Evolutionary conservation across 2,329 filamentous ascomycete genomes (phyloP).

Genomic region (Cadophora gregata): DNA sequence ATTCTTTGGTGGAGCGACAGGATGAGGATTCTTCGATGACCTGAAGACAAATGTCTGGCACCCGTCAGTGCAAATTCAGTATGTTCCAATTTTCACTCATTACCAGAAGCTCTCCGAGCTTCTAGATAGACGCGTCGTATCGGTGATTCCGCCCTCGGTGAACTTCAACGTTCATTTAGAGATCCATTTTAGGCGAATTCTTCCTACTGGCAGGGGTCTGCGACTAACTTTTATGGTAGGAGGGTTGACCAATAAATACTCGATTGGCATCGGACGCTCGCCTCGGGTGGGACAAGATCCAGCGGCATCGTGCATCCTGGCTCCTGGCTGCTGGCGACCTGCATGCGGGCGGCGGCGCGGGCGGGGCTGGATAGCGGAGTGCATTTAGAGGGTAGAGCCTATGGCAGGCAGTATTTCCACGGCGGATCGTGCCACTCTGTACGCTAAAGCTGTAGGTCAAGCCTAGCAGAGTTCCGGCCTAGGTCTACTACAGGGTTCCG

Average conservation of each 20-base stretch:
- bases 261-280: conserved; percentile 7
- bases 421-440: not conserved
- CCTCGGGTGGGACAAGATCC: conserved; percentile 1
- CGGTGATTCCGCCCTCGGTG: not conserved
- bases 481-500: not conserved
- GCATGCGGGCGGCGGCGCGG: not conserved
- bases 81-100: not conserved
- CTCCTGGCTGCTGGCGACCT: too few relatives aligned
- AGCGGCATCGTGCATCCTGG: not conserved
- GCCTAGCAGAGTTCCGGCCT: conserved; percentile 1
- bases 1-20: not conserved
- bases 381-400: not conserved
- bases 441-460: conserved; percentile 18
- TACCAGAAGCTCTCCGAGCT: not conserved
- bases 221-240: conserved; percentile 15
- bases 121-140: not conserved
- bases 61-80: not conserved
- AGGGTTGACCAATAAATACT: conserved; percentile 17
- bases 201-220: conserved; percentile 3
- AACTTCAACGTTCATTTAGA: not conserved
- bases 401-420: not conserved
- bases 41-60: conserved; percentile 12
- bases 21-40: conserved; percentile 39
- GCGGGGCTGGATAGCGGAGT: not conserved
- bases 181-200: conserved; percentile 2